Evolutionary conservation across 108 stramenopile genomes (phyloP).

Genomic region (Schizochytrium sp.): DNA sequence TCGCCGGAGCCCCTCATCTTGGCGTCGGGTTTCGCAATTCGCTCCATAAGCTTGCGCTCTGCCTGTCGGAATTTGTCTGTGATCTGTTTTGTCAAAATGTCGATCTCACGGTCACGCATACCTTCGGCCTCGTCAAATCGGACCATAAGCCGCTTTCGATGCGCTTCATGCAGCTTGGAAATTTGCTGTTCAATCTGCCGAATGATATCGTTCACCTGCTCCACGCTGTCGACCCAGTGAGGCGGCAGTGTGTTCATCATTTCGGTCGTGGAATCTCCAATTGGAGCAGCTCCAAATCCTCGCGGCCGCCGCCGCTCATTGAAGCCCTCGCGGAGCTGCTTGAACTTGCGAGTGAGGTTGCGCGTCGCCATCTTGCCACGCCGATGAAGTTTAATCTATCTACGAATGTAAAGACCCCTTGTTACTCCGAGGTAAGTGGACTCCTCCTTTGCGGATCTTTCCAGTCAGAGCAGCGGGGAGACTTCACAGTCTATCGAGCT

Average conservation of each 20-base stretch:
- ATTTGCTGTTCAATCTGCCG: conserved; percentile 71
- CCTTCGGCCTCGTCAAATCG: conserved; percentile 77
- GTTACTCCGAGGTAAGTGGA: too few relatives aligned
- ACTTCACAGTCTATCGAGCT: too few relatives aligned
- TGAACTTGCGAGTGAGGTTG: conserved; percentile 72
- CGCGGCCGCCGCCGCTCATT: conserved; percentile 67
- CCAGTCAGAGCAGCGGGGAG: too few relatives aligned
- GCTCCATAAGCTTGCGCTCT: conserved; percentile 59
- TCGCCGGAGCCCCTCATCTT: conserved; percentile 63
- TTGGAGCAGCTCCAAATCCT: conserved; percentile 64
- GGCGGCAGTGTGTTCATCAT: conserved; percentile 73
- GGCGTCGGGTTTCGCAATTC: conserved; percentile 18
- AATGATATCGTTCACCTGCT: conserved; percentile 72
- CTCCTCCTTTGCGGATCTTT: too few relatives aligned
- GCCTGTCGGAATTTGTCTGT: conserved; percentile 69
- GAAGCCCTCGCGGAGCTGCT: conserved; percentile 81
- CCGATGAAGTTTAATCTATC: too few relatives aligned
- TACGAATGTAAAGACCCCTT: too few relatives aligned
- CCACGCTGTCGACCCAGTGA: conserved; percentile 76
- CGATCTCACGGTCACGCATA: conserved; percentile 88
- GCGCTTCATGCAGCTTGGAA: conserved; percentile 83
- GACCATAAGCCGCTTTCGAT: conserved; percentile 88
- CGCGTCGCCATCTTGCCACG: conserved; percentile 65
- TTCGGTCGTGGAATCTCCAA: conserved; percentile 64
- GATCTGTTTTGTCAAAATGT: conserved; percentile 84